phyloP scores from a whole-genome alignment of 768 basidiomycete genomes.

The Naganishia kalamii region DNA sequence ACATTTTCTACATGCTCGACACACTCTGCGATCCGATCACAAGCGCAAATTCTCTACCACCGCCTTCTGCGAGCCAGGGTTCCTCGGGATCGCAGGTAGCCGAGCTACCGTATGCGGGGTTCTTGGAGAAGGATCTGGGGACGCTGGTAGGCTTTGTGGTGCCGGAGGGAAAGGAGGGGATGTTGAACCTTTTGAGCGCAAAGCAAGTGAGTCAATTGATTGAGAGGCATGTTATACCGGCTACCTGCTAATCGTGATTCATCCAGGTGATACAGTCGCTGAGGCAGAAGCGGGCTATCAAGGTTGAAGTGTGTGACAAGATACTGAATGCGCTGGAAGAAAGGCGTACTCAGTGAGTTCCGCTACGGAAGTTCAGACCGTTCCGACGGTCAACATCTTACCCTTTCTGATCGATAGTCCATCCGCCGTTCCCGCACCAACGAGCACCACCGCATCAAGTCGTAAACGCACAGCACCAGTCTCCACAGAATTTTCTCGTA shows the following conservation, averaged over 20 bases:
- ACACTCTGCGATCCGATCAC: slow-evolving; percentile 52
- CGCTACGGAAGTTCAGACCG: neutral
- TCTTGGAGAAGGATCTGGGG: slow-evolving; percentile 67
- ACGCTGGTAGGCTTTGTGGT: slow-evolving; percentile 80
- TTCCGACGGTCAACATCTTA: neutral
- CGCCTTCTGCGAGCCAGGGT: slow-evolving; percentile 20
- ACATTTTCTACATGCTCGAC: slow-evolving; percentile 85
- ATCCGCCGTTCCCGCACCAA: neutral
- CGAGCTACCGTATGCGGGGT: slow-evolving; percentile 62
- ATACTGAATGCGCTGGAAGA: slow-evolving; percentile 51
- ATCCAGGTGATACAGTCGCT: slow-evolving; percentile 81
- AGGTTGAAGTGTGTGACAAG: slow-evolving; percentile 69
- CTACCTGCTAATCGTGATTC: neutral
- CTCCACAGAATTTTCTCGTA: slow-evolving; percentile 50
- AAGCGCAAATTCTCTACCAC: slow-evolving; percentile 19
- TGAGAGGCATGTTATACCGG: too few species aligned
- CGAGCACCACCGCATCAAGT: neutral
- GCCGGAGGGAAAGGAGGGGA: slow-evolving; percentile 75
- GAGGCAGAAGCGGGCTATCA: slow-evolving; percentile 75
- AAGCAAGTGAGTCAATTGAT: slow-evolving; percentile 64
- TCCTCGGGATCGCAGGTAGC: slow-evolving; percentile 26
- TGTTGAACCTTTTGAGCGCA: slow-evolving; percentile 78
- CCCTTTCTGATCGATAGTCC: neutral
- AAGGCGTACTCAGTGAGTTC: slow-evolving; percentile 29
- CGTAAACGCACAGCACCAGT: slow-evolving; percentile 20